Conservation (phyloP, 176 grass and related monocot genomes). For the Musa troglodytarum region DNA sequence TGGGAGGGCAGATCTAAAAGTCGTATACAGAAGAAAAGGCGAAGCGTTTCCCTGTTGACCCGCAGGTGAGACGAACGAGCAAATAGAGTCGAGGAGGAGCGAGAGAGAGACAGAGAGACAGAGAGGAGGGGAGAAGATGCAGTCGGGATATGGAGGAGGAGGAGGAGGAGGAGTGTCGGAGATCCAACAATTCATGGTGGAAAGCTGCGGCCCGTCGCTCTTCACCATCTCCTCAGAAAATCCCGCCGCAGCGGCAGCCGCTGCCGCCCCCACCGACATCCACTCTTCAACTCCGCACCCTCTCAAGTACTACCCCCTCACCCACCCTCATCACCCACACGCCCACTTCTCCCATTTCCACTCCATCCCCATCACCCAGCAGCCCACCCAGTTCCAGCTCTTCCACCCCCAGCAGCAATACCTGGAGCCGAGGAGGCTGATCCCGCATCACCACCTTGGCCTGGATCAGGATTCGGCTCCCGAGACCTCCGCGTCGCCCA, state of each 20-base stretch:
- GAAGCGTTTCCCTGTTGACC: too few relatives aligned
- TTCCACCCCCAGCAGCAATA: conserved; percentile 24
- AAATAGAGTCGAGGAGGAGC: background rate
- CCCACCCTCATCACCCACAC: background rate
- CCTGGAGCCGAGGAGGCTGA: conserved; percentile 20
- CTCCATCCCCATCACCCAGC: conserved; percentile 9
- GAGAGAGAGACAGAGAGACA: background rate
- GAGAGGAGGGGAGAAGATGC: background rate
- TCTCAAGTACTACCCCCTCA: background rate
- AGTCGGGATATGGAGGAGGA: conserved; percentile 7
- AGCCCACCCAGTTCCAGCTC: conserved; percentile 9
- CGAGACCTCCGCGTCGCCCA: conserved; percentile 7
- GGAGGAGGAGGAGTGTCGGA: conserved; percentile 6
- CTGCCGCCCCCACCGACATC: background rate
- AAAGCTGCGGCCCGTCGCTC: background rate
- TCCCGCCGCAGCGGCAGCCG: background rate
- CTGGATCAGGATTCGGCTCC: conserved; percentile 51
- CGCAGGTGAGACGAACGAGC: too few relatives aligned
- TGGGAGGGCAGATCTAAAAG: too few relatives aligned
- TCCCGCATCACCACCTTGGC: conserved; percentile 51
- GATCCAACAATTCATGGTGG: conserved; percentile 15
- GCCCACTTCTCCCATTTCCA: background rate
- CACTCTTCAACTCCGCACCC: background rate
- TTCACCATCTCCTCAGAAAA: conserved; percentile 8
- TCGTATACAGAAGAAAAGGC: too few relatives aligned